These are phyloP conservation scores for Debaryomyces subglobosus DNA, from an alignment of 1,139 yeast species.

Conservation along the genomic window DNA sequence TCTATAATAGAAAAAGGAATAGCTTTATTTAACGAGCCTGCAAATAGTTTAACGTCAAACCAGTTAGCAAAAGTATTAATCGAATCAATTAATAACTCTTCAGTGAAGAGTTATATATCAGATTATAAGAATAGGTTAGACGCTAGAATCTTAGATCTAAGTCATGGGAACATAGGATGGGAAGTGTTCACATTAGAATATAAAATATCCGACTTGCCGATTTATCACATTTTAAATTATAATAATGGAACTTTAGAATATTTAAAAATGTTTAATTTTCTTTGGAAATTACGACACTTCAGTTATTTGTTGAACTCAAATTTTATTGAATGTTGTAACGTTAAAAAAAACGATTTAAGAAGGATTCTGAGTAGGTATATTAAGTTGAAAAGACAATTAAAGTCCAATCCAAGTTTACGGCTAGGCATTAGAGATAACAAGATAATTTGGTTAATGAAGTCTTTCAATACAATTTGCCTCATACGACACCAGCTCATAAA, in stretches of 20 bases:
- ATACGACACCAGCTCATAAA: slow-evolving; percentile 50
- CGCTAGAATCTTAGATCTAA: slow-evolving; percentile 73
- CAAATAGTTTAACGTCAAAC: slow-evolving; percentile 63
- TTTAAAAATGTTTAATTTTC: slow-evolving; percentile 77
- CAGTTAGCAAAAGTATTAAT: slow-evolving; percentile 66
- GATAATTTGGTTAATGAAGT: slow-evolving; percentile 31
- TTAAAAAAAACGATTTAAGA: slow-evolving; percentile 39
- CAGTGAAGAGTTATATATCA: slow-evolving; percentile 47
- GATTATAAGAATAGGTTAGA: slow-evolving; percentile 55
- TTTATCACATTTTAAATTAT: slow-evolving; percentile 45
- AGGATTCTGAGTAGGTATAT: slow-evolving; percentile 19
- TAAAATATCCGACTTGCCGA: slow-evolving; percentile 59
- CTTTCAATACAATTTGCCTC: slow-evolving; percentile 44
- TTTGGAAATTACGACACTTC: slow-evolving; percentile 77
- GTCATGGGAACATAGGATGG: slow-evolving; percentile 77
- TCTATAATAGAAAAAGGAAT: slow-evolving; percentile 60
- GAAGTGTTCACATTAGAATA: slow-evolving; percentile 91
- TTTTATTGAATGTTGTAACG: slow-evolving; percentile 35
- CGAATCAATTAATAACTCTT: slow-evolving; percentile 67
- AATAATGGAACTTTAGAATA: slow-evolving; percentile 56
- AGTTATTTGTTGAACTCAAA: slow-evolving; percentile 52
- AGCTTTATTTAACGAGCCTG: slow-evolving; percentile 59
- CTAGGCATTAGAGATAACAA: slow-evolving; percentile 25
- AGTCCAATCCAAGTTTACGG: slow-evolving; percentile 8
- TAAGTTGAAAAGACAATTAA: slow-evolving; percentile 14